Evolutionary conservation across 352 stramenopile genomes (phyloP).

Genomic region (Globisporangium uncinulatum): DNA sequence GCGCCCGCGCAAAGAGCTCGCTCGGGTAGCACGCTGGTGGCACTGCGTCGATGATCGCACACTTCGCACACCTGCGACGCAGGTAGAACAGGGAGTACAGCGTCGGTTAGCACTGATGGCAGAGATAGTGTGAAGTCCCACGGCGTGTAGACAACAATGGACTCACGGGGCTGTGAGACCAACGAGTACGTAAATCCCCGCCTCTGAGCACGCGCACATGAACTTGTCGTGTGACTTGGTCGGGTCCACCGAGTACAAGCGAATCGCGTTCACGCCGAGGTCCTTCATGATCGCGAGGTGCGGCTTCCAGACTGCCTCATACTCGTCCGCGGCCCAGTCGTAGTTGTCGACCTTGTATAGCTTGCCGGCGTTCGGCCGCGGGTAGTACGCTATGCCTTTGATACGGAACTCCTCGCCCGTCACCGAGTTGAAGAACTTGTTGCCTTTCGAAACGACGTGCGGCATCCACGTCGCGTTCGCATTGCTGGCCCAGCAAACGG

Average conservation of each 20-base stretch:
- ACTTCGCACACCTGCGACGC: constrained; percentile 12
- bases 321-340: constrained; percentile 58
- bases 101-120: no score
- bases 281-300: constrained; percentile 51
- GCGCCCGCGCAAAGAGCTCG: constrained; percentile 28
- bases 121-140: no score
- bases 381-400: constrained; percentile 69
- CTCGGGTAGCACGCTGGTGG: constrained; percentile 43
- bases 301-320: constrained; percentile 41
- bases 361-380: constrained; percentile 50
- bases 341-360: constrained; percentile 34
- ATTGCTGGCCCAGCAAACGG: no score
- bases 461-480: constrained; percentile 8
- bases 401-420: constrained; percentile 54
- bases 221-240: constrained; percentile 62
- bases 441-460: constrained; percentile 56
- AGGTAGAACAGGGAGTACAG: no score
- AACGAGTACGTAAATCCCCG: constrained; percentile 48
- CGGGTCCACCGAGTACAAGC: constrained; percentile 65
- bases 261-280: constrained; percentile 63
- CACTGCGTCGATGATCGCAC: constrained; percentile 24
- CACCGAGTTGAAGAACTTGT: constrained; percentile 62
- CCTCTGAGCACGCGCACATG: constrained; percentile 55
- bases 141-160: no score
- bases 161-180: constrained; percentile 32